phyloP scores from a whole-genome alignment of 2,329 filamentous ascomycete genomes.

The Apiospora koreana region DNA sequence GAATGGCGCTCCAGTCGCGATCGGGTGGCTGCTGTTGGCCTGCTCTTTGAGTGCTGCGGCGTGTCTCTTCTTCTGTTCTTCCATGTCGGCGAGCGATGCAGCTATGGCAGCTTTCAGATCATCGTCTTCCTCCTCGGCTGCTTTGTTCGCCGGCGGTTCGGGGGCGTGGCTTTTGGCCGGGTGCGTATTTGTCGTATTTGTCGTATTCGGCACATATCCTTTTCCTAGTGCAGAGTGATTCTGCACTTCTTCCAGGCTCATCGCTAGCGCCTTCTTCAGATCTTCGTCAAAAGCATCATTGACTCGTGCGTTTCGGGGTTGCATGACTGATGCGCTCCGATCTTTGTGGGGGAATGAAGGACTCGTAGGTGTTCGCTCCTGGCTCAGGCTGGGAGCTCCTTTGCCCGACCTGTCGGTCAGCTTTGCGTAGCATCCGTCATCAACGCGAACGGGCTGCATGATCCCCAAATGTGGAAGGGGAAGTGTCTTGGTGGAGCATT shows the following conservation, averaged over 20 bases:
- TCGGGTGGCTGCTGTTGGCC: constrained; percentile 54
- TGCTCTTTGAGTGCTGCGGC: constrained; percentile 82
- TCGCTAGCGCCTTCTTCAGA: constrained; percentile 87
- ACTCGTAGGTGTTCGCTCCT: constrained; percentile 48
- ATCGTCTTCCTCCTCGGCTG: constrained; percentile 82
- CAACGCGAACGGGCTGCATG: constrained; percentile 85
- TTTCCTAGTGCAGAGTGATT: constrained; percentile 55
- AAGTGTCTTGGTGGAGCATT: constrained; percentile 87
- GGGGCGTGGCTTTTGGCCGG: not conserved
- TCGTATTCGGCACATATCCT: constrained; percentile 67
- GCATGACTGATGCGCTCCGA: constrained; percentile 70
- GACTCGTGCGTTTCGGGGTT: constrained; percentile 83
- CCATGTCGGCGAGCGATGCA: constrained; percentile 93
- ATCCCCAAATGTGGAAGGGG: constrained; percentile 93
- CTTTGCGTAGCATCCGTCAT: constrained; percentile 93
- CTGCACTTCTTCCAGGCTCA: constrained; percentile 94
- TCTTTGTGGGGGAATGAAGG: constrained; percentile 58
- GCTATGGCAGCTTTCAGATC: constrained; percentile 95
- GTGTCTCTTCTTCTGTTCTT: constrained; percentile 94
- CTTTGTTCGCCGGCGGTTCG: constrained; percentile 37
- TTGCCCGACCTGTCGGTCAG: constrained; percentile 73
- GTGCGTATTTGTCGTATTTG: constrained; percentile 39
- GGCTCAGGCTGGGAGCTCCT: constrained; percentile 41
- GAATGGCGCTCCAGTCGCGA: constrained; percentile 52
- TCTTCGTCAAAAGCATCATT: constrained; percentile 95